These are phyloP conservation scores for Hydrangea macrophylla DNA, from an alignment of 148 eudicot genomes.

Conservation along the genomic window DNA sequence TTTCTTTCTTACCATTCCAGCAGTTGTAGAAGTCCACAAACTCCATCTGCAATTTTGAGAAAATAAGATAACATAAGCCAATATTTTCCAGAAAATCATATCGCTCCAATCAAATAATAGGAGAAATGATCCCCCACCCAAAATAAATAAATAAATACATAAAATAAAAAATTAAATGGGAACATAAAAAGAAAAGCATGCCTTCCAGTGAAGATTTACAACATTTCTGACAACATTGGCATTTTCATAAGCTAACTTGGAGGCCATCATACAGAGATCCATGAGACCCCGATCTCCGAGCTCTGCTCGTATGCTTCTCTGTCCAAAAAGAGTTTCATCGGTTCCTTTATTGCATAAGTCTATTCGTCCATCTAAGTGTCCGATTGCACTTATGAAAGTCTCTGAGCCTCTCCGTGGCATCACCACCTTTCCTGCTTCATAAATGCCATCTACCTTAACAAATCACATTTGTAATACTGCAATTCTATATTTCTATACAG, in stretches of 20 bases:
- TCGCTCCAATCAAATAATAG: background rate
- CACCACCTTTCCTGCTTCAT: slow-evolving; percentile 55
- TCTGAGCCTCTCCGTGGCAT: slow-evolving; percentile 61
- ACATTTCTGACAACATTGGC: slow-evolving; percentile 44
- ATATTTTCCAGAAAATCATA: background rate
- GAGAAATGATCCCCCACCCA: too few relatives aligned
- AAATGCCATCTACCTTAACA: slow-evolving; percentile 1
- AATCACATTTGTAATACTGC: background rate
- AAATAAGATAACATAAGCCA: slow-evolving; percentile 12
- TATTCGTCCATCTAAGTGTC: slow-evolving; percentile 69
- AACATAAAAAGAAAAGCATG: slow-evolving; percentile 14
- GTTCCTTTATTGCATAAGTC: slow-evolving; percentile 37
- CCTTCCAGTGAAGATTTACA: slow-evolving; percentile 54
- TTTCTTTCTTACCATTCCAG: slow-evolving; percentile 52
- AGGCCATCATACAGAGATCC: slow-evolving; percentile 63
- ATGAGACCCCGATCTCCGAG: slow-evolving; percentile 39
- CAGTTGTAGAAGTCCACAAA: slow-evolving; percentile 65
- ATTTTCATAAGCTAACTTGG: slow-evolving; percentile 60
- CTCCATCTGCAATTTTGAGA: slow-evolving; percentile 42
- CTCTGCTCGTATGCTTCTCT: slow-evolving; percentile 13
- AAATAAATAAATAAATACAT: too few relatives aligned
- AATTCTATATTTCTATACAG: background rate
- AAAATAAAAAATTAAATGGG: too few relatives aligned
- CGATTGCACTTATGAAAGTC: slow-evolving; percentile 69
- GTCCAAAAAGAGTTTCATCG: slow-evolving; percentile 13